Evolutionary conservation across 257 asterid genomes (phyloP).

Genomic region (Plectranthus barbatus): DNA sequence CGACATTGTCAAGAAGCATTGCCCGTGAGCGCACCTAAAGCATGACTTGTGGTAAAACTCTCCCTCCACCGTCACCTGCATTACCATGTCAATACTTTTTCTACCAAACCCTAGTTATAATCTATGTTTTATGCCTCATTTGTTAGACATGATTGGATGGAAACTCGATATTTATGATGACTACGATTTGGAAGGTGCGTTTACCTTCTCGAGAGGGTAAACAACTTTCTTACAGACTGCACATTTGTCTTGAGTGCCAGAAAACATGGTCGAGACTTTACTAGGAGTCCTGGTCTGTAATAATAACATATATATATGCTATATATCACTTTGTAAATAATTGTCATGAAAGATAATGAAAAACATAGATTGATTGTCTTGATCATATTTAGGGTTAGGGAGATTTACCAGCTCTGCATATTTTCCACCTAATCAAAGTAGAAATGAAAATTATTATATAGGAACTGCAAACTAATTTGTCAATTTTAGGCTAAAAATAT

Average conservation of each 20-base stretch:
- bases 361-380: no score
- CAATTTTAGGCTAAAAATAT: neutral
- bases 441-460: neutral
- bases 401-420: conserved; percentile 40
- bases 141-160: no score
- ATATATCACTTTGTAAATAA: no score
- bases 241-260: conserved; percentile 87
- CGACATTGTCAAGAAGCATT: conserved; percentile 66
- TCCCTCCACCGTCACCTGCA: conserved; percentile 78
- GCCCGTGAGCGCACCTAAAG: conserved; percentile 90
- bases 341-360: no score
- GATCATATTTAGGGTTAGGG: no score
- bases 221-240: conserved; percentile 67
- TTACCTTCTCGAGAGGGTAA: conserved; percentile 88
- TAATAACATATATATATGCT: neutral
- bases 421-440: conserved; percentile 26
- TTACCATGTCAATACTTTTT: no score
- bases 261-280: conserved; percentile 64
- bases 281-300: conserved; percentile 63
- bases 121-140: no score
- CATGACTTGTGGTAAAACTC: conserved; percentile 76
- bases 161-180: no score
- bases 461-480: neutral
- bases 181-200: no score
- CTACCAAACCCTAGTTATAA: no score